A percentile compares a stretch with the other conserved stretches of the same genome.
Evolutionary conservation across 2,329 filamentous ascomycete species (phyloP).

Genomic region (Akanthomyces dipterigenus): DNA sequence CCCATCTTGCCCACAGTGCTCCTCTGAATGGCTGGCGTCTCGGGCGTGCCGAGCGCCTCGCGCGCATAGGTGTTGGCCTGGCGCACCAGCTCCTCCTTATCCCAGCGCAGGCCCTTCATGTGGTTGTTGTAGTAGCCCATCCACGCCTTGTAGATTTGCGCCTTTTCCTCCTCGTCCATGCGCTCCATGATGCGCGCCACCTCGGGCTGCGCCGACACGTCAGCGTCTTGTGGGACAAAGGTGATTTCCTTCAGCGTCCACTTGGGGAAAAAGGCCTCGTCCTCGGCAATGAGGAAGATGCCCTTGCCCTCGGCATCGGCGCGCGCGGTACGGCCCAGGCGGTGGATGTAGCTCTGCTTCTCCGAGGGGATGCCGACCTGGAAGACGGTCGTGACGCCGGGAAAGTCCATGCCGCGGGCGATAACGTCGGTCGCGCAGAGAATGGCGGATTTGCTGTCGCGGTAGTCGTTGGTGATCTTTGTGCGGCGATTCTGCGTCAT

Average conservation of each 20-base stretch:
- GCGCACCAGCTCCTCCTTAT: constrained; percentile 38
- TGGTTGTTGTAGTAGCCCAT: constrained; percentile 49
- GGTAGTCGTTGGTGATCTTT: constrained; percentile 56
- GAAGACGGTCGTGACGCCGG: constrained; percentile 60
- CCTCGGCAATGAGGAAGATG: constrained; percentile 49
- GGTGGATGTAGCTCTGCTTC: constrained; percentile 60
- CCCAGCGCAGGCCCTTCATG: constrained; percentile 37
- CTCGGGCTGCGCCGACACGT: constrained; percentile 35
- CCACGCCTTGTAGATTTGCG: constrained; percentile 50
- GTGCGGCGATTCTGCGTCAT: constrained; percentile 44
- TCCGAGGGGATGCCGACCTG: constrained; percentile 54
- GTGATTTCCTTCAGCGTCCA: constrained; percentile 47
- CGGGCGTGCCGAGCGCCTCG: constrained; percentile 39
- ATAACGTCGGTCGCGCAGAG: constrained; percentile 66
- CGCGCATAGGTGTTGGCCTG: constrained; percentile 45
- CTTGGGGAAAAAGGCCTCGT: constrained; percentile 44
- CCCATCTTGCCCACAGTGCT: constrained; percentile 51
- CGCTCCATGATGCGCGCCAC: constrained; percentile 31
- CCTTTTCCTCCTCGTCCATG: constrained; percentile 39
- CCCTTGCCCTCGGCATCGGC: constrained; percentile 58
- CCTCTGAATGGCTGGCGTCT: constrained; percentile 41
- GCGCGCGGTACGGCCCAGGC: constrained; percentile 59
- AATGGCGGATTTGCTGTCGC: constrained; percentile 44
- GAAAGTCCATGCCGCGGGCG: constrained; percentile 67
- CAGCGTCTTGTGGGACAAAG: constrained; percentile 39